Evolutionary conservation across 2,329 filamentous ascomycete genomes (phyloP).

Genomic region (Penicillium nordicum): DNA sequence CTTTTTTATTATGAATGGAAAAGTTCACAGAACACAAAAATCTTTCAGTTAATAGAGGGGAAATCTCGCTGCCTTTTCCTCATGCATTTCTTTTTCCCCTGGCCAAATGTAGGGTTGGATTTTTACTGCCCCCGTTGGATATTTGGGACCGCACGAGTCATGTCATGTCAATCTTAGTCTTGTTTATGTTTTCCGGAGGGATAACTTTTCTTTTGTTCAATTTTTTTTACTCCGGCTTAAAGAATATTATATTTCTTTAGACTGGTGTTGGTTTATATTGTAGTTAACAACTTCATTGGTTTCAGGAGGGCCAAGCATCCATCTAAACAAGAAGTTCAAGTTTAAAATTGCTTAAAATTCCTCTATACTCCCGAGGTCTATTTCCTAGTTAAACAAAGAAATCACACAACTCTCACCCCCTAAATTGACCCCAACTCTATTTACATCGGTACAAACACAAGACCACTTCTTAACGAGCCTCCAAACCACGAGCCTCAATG

Average conservation of each 20-base stretch:
- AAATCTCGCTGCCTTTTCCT: constrained; percentile 16
- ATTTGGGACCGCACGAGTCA: constrained; percentile 28
- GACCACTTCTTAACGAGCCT: constrained; percentile 16
- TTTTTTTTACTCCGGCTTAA: constrained; percentile 14
- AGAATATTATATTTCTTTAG: constrained; percentile 18
- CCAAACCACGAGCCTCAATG: constrained; percentile 45
- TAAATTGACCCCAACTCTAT: neutral
- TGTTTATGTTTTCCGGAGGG: constrained; percentile 22
- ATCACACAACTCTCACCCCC: neutral
- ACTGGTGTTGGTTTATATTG: neutral
- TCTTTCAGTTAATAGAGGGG: constrained; percentile 24
- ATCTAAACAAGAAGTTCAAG: neutral
- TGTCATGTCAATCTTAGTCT: constrained; percentile 27
- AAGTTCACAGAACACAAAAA: constrained; percentile 22
- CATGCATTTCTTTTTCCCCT: constrained; percentile 23
- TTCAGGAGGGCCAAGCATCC: neutral
- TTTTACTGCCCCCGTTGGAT: constrained; percentile 21
- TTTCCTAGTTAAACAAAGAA: neutral
- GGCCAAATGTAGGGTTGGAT: constrained; percentile 24
- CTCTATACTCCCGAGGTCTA: neutral
- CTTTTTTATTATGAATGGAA: constrained; percentile 20
- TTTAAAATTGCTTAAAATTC: neutral
- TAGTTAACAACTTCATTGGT: neutral
- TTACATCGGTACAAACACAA: constrained; percentile 7
- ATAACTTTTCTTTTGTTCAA: constrained; percentile 16